These are phyloP conservation scores for Penicillium thymicola DNA, from an alignment of 2,329 filamentous ascomycete genomes.

Conservation along the genomic window DNA sequence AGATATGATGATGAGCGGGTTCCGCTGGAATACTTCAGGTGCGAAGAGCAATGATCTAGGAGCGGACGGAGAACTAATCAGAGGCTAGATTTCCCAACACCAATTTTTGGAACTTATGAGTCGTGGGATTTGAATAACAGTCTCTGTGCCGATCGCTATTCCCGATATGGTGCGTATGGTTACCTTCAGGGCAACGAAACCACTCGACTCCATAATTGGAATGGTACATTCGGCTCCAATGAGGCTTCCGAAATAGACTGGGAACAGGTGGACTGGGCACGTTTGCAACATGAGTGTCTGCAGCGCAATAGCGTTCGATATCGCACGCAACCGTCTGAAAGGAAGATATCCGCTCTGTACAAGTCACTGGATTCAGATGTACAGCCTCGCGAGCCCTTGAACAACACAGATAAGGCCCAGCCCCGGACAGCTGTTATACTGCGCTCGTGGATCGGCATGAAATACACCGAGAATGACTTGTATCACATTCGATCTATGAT, in stretches of 20 bases:
- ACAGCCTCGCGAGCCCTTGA: background rate
- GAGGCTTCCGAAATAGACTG: slow-evolving; percentile 43
- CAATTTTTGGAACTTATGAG: slow-evolving; percentile 15
- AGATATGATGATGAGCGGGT: slow-evolving; percentile 11
- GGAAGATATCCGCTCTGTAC: background rate
- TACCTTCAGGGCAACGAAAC: background rate
- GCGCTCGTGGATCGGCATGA: slow-evolving; percentile 75
- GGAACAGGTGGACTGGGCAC: slow-evolving; percentile 66
- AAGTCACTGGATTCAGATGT: background rate
- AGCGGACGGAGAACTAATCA: background rate
- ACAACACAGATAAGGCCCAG: background rate
- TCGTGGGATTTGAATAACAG: slow-evolving; percentile 9
- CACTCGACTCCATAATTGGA: background rate
- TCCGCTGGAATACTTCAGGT: slow-evolving; percentile 9
- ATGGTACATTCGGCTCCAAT: background rate
- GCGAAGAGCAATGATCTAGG: background rate
- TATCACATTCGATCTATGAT: slow-evolving; percentile 80
- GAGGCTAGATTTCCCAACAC: slow-evolving; percentile 7
- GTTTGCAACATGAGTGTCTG: slow-evolving; percentile 64
- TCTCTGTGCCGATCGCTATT: slow-evolving; percentile 8
- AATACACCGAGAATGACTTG: slow-evolving; percentile 77
- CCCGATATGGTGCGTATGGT: slow-evolving; percentile 15
- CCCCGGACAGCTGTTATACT: slow-evolving; percentile 74
- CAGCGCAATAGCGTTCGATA: slow-evolving; percentile 56
- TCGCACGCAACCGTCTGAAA: slow-evolving; percentile 29